phyloP scores from a whole-genome alignment of 768 basidiomycete genomes.

The Suillus ampliporus region DNA sequence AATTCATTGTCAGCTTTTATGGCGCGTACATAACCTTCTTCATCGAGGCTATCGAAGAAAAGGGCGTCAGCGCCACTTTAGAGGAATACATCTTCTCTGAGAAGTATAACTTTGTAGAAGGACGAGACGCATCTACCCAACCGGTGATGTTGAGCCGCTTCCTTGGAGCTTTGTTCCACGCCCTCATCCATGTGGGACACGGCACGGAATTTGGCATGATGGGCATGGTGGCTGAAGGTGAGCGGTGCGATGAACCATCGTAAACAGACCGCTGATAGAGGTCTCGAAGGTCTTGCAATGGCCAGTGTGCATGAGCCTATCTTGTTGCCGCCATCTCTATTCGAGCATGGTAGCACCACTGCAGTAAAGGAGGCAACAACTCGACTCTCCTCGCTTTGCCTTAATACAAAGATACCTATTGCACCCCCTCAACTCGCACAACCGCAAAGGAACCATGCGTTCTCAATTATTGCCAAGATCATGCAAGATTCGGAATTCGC shows the following conservation, averaged over 20 bases:
- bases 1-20: constrained; percentile 26
- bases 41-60: constrained; percentile 19
- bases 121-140: constrained; percentile 26
- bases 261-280: background rate
- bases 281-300: constrained; percentile 29
- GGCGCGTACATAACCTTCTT: constrained; percentile 35
- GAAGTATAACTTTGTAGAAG: constrained; percentile 28
- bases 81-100: constrained; percentile 39
- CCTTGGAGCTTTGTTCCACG: constrained; percentile 56
- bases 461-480: constrained; percentile 59
- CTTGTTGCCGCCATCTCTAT: constrained; percentile 22
- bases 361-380: constrained; percentile 10
- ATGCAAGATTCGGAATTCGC: constrained; percentile 49
- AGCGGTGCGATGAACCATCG: background rate
- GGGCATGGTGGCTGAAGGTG: constrained; percentile 69
- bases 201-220: constrained; percentile 67
- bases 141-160: constrained; percentile 62
- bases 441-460: constrained; percentile 34
- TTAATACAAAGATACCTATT: constrained; percentile 13
- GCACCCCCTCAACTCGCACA: background rate
- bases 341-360: constrained; percentile 7
- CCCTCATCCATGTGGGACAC: constrained; percentile 65
- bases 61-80: constrained; percentile 21
- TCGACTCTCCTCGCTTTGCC: constrained; percentile 13
- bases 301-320: constrained; percentile 39